Conservation (phyloP, 2,329 filamentous ascomycete species). For the Claviceps fusiformis region DNA sequence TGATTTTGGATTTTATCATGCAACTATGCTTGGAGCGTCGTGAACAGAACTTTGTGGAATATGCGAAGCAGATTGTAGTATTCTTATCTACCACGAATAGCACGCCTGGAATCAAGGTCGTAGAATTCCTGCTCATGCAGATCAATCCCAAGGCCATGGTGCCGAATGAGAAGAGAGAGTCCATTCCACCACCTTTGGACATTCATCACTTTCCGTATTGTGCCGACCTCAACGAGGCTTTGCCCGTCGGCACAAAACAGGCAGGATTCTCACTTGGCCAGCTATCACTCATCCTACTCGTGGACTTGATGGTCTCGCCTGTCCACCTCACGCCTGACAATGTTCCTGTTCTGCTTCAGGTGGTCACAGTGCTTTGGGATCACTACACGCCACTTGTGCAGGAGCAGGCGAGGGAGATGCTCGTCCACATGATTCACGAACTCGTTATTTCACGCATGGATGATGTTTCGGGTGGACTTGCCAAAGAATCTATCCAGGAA, state of each 20-base stretch:
- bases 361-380: slow-evolving; percentile 90
- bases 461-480: slow-evolving; percentile 44
- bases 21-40: slow-evolving; percentile 80
- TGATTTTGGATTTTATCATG: slow-evolving; percentile 95
- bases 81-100: slow-evolving; percentile 72
- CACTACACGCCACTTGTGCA: slow-evolving; percentile 92
- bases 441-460: slow-evolving; percentile 72
- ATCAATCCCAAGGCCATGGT: slow-evolving; percentile 97
- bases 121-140: slow-evolving; percentile 85
- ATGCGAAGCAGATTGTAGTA: slow-evolving; percentile 95
- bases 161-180: slow-evolving; percentile 65
- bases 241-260: slow-evolving; percentile 84
- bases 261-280: slow-evolving; percentile 87
- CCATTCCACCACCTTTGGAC: slow-evolving; percentile 58
- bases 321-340: slow-evolving; percentile 67
- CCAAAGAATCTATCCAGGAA: slow-evolving; percentile 68
- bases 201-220: slow-evolving; percentile 70
- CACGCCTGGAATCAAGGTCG: slow-evolving; percentile 72
- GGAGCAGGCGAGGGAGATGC: slow-evolving; percentile 93
- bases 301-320: slow-evolving; percentile 91
- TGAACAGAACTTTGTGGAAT: slow-evolving; percentile 96
- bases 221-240: slow-evolving; percentile 64
- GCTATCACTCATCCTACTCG: slow-evolving; percentile 80
- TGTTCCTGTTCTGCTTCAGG: slow-evolving; percentile 75
- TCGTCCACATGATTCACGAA: slow-evolving; percentile 94